These are phyloP conservation scores for Entomortierella chlamydospora DNA, from an alignment of 192 early-diverging fungal genomes.

Conservation along the genomic window DNA sequence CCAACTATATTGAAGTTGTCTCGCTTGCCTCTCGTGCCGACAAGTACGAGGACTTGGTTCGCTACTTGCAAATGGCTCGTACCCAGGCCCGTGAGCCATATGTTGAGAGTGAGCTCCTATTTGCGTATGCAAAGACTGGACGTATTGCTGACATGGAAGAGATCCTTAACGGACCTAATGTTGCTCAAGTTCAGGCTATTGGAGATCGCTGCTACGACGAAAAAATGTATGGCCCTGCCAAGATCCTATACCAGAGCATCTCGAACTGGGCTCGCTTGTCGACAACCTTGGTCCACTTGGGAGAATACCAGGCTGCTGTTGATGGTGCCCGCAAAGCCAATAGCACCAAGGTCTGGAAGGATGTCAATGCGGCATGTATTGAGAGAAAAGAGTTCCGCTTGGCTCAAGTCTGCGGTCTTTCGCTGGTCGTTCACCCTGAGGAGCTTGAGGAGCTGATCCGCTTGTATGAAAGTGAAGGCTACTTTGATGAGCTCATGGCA, in stretches of 20 bases:
- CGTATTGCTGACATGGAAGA: slow-evolving; percentile 94
- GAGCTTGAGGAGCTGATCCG: slow-evolving; percentile 92
- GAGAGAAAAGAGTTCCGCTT: slow-evolving; percentile 96
- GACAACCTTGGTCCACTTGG: slow-evolving; percentile 92
- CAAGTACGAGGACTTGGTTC: slow-evolving; percentile 95
- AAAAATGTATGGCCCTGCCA: slow-evolving; percentile 92
- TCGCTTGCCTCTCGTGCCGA: slow-evolving; percentile 81
- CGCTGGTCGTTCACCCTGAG: slow-evolving; percentile 97
- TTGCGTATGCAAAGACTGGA: slow-evolving; percentile 96
- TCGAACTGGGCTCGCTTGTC: slow-evolving; percentile 98
- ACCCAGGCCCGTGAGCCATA: slow-evolving; percentile 93
- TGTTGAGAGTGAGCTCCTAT: slow-evolving; percentile 94
- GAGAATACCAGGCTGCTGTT: slow-evolving; percentile 96
- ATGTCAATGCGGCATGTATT: slow-evolving; percentile 97
- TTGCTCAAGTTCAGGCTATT: slow-evolving; percentile 92
- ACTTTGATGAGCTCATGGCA: slow-evolving; percentile 91
- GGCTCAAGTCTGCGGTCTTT: slow-evolving; percentile 98
- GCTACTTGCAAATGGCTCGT: slow-evolving; percentile 94
- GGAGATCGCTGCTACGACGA: slow-evolving; percentile 97
- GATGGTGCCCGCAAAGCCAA: slow-evolving; percentile 99
- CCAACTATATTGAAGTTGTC: slow-evolving; percentile 92
- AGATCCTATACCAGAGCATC: slow-evolving; percentile 93
- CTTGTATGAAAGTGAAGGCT: slow-evolving; percentile 88
- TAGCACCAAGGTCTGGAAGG: slow-evolving; percentile 99
- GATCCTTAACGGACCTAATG: slow-evolving; percentile 91